Percentiles rank a stretch among this genome's conserved stretches.
These are phyloP conservation scores for Kazachstania bromeliacearum DNA, from an alignment of 805 yeast species.

Conservation along the genomic window DNA sequence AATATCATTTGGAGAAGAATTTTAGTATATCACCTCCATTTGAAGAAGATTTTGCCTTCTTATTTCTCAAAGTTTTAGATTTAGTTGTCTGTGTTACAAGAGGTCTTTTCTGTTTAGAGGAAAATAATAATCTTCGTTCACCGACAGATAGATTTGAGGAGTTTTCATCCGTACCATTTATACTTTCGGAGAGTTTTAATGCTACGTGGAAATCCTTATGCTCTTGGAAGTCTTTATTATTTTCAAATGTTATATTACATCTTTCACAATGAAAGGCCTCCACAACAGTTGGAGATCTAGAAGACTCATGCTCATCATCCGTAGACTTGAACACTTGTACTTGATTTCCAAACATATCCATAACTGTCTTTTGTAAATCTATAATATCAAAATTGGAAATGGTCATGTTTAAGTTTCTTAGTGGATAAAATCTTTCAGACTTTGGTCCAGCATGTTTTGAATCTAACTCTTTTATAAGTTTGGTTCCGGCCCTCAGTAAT, in stretches of 20 bases:
- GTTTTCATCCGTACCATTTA: conserved; percentile 30
- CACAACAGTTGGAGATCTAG: not conserved
- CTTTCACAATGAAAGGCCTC: conserved; percentile 11
- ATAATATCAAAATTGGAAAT: conserved; percentile 46
- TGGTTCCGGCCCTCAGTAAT: conserved; percentile 29
- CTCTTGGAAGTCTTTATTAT: conserved; percentile 27
- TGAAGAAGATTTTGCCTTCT: not conserved
- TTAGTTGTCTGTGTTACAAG: not conserved
- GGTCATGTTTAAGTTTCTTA: conserved; percentile 41
- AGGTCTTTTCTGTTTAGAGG: not conserved
- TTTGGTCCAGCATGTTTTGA: conserved; percentile 16
- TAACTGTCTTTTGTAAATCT: conserved; percentile 24
- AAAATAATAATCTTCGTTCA: conserved; percentile 21
- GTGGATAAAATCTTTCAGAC: conserved; percentile 34
- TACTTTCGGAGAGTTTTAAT: conserved; percentile 35
- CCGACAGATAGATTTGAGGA: conserved; percentile 22
- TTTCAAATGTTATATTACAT: conserved; percentile 15
- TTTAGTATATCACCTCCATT: conserved; percentile 1
- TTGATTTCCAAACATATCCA: conserved; percentile 28
- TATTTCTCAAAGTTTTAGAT: not conserved
- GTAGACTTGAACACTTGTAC: conserved; percentile 1
- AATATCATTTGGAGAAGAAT: not conserved
- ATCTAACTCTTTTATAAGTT: conserved; percentile 35
- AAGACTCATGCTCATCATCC: not conserved
- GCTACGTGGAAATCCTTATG: conserved; percentile 52